Percentiles rank a stretch among this genome's conserved stretches.
Evolutionary conservation across 1,139 yeast genomes (phyloP).

Genomic region (Kazachstania sp.): DNA sequence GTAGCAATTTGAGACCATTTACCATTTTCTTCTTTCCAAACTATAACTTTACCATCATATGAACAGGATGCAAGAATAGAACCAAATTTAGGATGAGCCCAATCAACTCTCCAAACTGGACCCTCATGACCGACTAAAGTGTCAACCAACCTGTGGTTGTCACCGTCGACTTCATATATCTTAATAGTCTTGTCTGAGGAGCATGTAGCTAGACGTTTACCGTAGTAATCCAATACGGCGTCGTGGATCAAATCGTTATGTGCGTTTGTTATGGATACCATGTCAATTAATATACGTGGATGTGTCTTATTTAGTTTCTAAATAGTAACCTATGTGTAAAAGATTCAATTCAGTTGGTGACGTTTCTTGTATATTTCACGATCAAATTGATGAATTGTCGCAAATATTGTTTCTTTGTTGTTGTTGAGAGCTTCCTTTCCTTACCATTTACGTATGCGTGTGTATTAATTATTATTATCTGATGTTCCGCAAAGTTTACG

Average conservation of each 20-base stretch:
- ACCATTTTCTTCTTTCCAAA: conserved; percentile 92
- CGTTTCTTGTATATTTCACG: too few relatives aligned
- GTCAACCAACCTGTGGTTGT: conserved; percentile 66
- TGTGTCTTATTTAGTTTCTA: too few relatives aligned
- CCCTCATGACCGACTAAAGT: conserved; percentile 89
- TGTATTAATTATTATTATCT: too few relatives aligned
- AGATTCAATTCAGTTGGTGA: too few relatives aligned
- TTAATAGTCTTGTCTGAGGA: conserved; percentile 92
- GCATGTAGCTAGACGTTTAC: conserved; percentile 89
- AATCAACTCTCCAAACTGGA: conserved; percentile 97
- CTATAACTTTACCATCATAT: conserved; percentile 86
- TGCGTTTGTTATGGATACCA: conserved; percentile 72
- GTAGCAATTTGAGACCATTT: conserved; percentile 85
- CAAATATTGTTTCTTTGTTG: too few relatives aligned
- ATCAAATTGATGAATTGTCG: too few relatives aligned
- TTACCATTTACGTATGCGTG: too few relatives aligned
- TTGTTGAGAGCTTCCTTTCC: too few relatives aligned
- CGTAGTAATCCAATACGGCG: conserved; percentile 93
- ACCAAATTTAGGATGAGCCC: conserved; percentile 99
- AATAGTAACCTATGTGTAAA: too few relatives aligned
- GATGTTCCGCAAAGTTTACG: too few relatives aligned
- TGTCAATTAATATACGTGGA: conserved; percentile 3
- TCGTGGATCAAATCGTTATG: conserved; percentile 92
- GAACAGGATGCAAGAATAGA: conserved; percentile 90
- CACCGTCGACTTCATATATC: conserved; percentile 85